Base-by-base conservation (phyloP, 129 eudicot genomes). In the Centrapalus pauciflorus region DNA sequence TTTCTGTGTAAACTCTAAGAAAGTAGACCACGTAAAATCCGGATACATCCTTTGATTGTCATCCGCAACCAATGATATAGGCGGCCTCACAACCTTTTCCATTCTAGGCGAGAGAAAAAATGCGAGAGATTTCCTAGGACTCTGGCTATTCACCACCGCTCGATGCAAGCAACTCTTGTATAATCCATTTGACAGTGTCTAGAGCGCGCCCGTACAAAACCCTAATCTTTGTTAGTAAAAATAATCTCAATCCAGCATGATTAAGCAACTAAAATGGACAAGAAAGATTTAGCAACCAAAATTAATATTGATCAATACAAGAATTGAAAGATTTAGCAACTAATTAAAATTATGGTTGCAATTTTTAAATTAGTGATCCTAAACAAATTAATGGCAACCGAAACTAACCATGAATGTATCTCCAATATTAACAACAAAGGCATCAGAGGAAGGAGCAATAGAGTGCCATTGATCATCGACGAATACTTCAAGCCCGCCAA, bases 101-200 rank as follows among this genome's bases (percentile, higher is more conserved):
- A 69, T 72, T 52, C 43, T 81, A 1, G 98, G 98, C 30, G 87
- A 88, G 4, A 93, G 83, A 69, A 93, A 93, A 79, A 85, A 93
- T 4, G 92, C 96, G 6, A 93, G 71, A 23, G 96, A 88, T 72
- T 82, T 86, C 61, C 98, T 83, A 29, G 92, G 81, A 30, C 57
- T 82, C 21, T 52, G 29, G 20, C 61, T 77, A 78, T 88, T 93
- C 35, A 93, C 95, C 60, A 88, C 90, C 4, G 98, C 98, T 76
- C 98, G 76, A 76, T 93, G 98, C 35, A 93, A 66, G 75, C 98
- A 93, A 57, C 98, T 90, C 85, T 86, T 93, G 86, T 86, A 88
- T 23, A 82, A 70, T 70, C 98, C 98, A 59, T 93, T 93, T 11
- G 98, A 85, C 37, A 93, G 77, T n/a, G 96, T 96, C 98, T 92